phyloP scores from a whole-genome alignment of 108 stramenopile species.

The Skeletonema grethae region DNA sequence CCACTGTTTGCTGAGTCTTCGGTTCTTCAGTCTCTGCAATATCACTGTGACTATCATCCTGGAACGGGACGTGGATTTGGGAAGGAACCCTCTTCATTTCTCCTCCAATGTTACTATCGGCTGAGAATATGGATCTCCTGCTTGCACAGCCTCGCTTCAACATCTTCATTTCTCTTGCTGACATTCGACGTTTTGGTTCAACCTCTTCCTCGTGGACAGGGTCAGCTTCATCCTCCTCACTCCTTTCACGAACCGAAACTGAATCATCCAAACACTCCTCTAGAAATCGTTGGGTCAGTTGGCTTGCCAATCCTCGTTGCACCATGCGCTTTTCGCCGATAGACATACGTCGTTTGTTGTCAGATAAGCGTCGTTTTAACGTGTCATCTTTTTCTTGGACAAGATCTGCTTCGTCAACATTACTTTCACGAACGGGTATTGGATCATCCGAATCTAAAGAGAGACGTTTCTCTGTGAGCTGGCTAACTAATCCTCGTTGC shows the following conservation, averaged over 20 bases:
- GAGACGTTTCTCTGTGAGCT: background rate
- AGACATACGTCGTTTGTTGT: too few species aligned
- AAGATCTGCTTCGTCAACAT: too few species aligned
- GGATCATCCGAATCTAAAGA: background rate
- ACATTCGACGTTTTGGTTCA: background rate
- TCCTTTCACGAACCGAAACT: background rate
- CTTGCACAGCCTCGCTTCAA: conserved; percentile 1
- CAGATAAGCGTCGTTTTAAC: too few species aligned
- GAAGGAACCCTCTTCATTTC: background rate
- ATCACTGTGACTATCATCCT: background rate
- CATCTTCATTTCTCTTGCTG: background rate
- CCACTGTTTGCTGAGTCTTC: background rate
- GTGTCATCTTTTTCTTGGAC: too few species aligned
- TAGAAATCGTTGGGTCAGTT: background rate
- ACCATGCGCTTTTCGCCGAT: background rate
- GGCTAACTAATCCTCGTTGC: background rate
- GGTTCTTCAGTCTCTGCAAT: background rate
- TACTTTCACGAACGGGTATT: background rate
- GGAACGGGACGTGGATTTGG: background rate
- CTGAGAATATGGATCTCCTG: conserved; percentile 1
- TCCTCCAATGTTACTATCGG: background rate
- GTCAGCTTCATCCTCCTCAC: too few species aligned
- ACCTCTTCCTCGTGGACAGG: background rate
- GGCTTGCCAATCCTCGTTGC: background rate
- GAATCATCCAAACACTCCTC: background rate